These are phyloP conservation scores for Afroboletus lepidellus DNA, from an alignment of 1,284 basidiomycete genomes.

Conservation along the genomic window DNA sequence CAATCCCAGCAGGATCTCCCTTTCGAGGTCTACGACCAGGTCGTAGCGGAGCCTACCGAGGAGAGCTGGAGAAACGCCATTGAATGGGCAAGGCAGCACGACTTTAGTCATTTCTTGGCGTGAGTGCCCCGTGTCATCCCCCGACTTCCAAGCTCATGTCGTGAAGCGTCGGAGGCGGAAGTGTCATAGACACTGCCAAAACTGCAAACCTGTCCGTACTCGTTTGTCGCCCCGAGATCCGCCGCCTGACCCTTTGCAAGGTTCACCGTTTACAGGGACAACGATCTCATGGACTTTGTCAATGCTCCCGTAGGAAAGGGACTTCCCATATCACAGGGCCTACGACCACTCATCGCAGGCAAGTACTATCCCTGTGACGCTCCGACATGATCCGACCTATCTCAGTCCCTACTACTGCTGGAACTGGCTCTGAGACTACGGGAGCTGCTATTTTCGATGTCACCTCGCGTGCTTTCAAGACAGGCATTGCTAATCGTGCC, in stretches of 20 bases:
- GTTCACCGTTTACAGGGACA: constrained; percentile 86
- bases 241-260: constrained; percentile 35
- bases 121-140: constrained; percentile 31
- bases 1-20: constrained; percentile 70
- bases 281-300: constrained; percentile 93
- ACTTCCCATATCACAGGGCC: constrained; percentile 71
- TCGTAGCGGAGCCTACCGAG: constrained; percentile 91
- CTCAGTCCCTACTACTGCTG: constrained; percentile 89
- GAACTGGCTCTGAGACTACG: constrained; percentile 97
- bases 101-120: constrained; percentile 95
- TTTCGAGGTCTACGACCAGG: constrained; percentile 84
- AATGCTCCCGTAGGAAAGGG: constrained; percentile 97
- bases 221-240: background rate
- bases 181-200: constrained; percentile 94
- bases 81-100: constrained; percentile 78
- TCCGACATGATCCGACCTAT: constrained; percentile 1
- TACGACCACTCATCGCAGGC: constrained; percentile 86
- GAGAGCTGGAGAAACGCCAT: constrained; percentile 87
- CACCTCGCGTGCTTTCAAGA: constrained; percentile 89
- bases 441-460: constrained; percentile 97
- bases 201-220: constrained; percentile 79
- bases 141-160: constrained; percentile 3
- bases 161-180: constrained; percentile 86
- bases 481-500: constrained; percentile 90
- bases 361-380: constrained; percentile 15